Base-by-base conservation (phyloP, 164 flowering plant species). In the Tinospora cordifolia region DNA sequence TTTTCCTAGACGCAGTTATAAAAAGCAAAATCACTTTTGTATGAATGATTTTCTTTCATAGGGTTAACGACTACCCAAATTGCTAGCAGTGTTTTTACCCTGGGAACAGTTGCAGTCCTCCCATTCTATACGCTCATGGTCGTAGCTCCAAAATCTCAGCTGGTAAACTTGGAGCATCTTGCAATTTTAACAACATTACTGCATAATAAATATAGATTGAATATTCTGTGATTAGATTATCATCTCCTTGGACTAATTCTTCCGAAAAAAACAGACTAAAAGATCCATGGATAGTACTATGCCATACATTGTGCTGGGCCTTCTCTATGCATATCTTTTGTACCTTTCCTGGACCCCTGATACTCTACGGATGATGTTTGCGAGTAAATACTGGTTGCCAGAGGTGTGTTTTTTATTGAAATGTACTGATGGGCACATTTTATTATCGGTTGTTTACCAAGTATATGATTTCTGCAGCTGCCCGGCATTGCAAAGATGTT, bases 121-220 rank as follows among this genome's bases (percentile, higher is more conserved):
- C 98, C 98, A 67, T 90, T 94, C 75, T 94, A 94, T 72, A 83
- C 91, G 24, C 89, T 92, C 71, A 94, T 94, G 99, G 94, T 92
- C 72, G 65, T 85, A 25, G 98, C 96, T 73, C 98, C 98, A 40
- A 88, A 78, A 79, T 82, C 97, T 34, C 81, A 86, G 66, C 72
- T 91, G 77, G 97, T 92, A 71, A 73, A 77, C 41, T 64, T 13
- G 30, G 57, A 63, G 10, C 49, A 27, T 14, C 66, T 59, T 74
- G 22, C 63, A 40, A 66, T 11, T 51, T 30, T n/a, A 8, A 30
- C 17, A 7, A 26, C 64, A 13, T 26, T 15, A 65, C 26, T 54
- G 4, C 36, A 30, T 4, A 4, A 30, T 30, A 8, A 57, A 19
- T 3, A 21, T 41, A n/a, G 17, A 27, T 26, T 13, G n/a, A 15